phyloP scores from a whole-genome alignment of 208 protist genomes.

The Wallacemonas collosoma region DNA sequence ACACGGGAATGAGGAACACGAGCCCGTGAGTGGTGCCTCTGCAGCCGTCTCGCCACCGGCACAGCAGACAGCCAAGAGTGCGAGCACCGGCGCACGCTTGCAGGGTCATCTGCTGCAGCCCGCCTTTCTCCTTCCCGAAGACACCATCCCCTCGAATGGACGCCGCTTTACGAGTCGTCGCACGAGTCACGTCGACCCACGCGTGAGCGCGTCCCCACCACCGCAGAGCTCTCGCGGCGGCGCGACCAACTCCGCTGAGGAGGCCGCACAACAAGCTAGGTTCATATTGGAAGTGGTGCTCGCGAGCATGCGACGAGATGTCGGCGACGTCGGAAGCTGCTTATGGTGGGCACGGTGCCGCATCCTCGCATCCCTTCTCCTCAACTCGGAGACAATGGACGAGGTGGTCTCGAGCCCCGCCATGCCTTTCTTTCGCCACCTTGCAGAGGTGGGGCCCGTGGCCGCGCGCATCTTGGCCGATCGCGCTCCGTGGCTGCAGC shows the following conservation, averaged over 20 bases:
- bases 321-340: conserved; percentile 31
- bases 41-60: neutral
- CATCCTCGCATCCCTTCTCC: conserved; percentile 51
- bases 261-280: neutral
- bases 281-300: conserved; percentile 20
- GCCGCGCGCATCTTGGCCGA: conserved; percentile 6
- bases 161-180: conserved; percentile 9
- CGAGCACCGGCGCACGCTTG: conserved; percentile 1
- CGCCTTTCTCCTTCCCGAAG: neutral
- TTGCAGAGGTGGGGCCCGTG: neutral
- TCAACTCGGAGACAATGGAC: conserved; percentile 21
- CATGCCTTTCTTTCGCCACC: conserved; percentile 16
- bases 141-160: conserved; percentile 7
- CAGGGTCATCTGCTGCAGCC: neutral
- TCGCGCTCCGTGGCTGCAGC: conserved; percentile 13
- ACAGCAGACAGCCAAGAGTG: conserved; percentile 6
- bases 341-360: conserved; percentile 88
- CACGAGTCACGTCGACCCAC: conserved; percentile 4
- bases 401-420: conserved; percentile 14
- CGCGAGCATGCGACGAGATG: conserved; percentile 54
- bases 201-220: neutral
- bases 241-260: conserved; percentile 6
- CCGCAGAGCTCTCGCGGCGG: conserved; percentile 18
- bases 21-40: too few relatives aligned
- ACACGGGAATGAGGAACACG: neutral